Evolutionary conservation across 2,329 filamentous ascomycete species (phyloP), one percentile per base, ranked within the genome.

Genomic region (Aspergillus aculeatus): DNA sequence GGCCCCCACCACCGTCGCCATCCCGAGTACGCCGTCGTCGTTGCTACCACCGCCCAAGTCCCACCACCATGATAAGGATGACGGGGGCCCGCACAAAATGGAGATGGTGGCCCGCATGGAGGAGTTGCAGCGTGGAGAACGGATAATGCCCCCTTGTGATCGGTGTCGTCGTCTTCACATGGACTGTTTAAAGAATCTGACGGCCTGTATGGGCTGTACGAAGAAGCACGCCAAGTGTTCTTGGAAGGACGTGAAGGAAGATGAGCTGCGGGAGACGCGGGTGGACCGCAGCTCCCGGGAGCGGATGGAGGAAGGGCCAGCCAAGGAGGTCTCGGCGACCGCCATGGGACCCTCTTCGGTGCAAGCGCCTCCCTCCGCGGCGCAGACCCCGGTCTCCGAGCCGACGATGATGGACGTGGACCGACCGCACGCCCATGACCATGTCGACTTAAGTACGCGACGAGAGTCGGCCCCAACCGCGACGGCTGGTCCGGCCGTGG

Each of bases 151-250:
- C 10, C 90, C 91, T 0, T 96, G 92, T 71, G 92, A 96, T 72
- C 83, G 91, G 41, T 96, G 92, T 72, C 84, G 92, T 49, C 83
- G 92, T 31, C 80, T 96, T 16, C 87, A 90, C 64, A 90, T 92
- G 78, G 86, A 91, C 59, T 96, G 92, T 63, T 80, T 93, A 51
- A 96, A 96, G 76, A 90, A 96, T 63, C 80, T 95, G 44, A 96
- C 91, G 0, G 91, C 91, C 9, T 96, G 92, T 70, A 86, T 89
- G 74, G 91, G 91, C 23, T 96, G 92, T 74, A 96, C 92, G 0
- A 93, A 91, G 73, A 96, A 96, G 73, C 92, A 96, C 72, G 91
- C 91, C 21, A 93, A 92, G 69, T 96, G 92, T 73, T 88, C 87
- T 14, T 96, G 92, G 92, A 90, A 88, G 66, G 86, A 89, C 49